Evolutionary conservation across 371 early-diverging fungal species (phyloP).

Genomic region (Rhizopus microsporus): DNA sequence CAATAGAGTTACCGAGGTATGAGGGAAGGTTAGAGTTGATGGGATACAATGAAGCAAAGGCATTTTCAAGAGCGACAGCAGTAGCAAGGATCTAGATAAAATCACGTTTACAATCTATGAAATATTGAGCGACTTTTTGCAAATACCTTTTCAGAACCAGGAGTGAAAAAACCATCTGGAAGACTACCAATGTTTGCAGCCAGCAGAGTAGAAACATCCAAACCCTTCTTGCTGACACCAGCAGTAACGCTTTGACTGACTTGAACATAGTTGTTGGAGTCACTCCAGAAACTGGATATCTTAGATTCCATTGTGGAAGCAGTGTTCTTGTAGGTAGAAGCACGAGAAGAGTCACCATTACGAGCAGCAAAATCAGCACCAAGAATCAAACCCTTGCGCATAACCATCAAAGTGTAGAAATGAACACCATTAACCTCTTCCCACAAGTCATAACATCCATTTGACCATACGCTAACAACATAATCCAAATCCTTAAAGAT

Average conservation of each 20-base stretch:
- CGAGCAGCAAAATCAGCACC: constrained; percentile 55
- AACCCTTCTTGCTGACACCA: constrained; percentile 42
- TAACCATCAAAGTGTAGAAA: constrained; percentile 71
- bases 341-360: constrained; percentile 19
- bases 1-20: constrained; percentile 54
- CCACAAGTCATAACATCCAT: constrained; percentile 56
- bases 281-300: constrained; percentile 45
- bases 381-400: constrained; percentile 60
- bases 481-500: constrained; percentile 65
- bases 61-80: constrained; percentile 38
- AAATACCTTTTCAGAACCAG: constrained; percentile 31
- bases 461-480: constrained; percentile 45
- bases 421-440: constrained; percentile 64
- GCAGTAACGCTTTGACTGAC: constrained; percentile 36
- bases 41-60: constrained; percentile 51
- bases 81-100: constrained; percentile 43
- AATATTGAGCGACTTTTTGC: too few species aligned
- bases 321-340: constrained; percentile 20
- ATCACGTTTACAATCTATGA: background rate
- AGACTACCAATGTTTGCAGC: constrained; percentile 50
- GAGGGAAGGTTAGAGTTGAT: constrained; percentile 44
- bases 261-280: constrained; percentile 20
- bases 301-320: constrained; percentile 20
- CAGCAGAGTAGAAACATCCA: constrained; percentile 60
- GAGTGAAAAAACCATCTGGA: constrained; percentile 37